Evolutionary conservation across 176 grass and related monocot species (phyloP).

Genomic region (Elymus sibiricus): DNA sequence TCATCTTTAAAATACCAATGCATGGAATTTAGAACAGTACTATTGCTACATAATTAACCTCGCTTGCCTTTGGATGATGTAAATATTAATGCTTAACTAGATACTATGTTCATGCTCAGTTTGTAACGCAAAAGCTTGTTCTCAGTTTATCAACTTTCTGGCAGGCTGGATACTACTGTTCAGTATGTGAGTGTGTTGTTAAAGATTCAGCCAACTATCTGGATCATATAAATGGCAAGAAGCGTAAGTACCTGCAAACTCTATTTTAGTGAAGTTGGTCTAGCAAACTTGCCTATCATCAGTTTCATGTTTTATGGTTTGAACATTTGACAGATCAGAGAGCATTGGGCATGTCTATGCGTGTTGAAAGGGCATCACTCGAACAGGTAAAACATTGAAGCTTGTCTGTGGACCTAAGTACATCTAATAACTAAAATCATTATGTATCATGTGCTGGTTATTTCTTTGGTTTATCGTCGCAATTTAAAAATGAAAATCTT

Average conservation of each 20-base stretch:
- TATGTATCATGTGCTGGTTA: not conserved
- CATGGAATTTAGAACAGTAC: not conserved
- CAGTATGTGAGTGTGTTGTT: constrained; percentile 93
- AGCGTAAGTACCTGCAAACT: constrained; percentile 60
- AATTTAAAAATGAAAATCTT: not conserved
- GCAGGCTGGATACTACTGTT: constrained; percentile 93
- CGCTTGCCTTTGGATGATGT: not conserved
- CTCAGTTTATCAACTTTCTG: constrained; percentile 15
- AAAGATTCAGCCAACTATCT: constrained; percentile 99
- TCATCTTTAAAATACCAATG: not conserved
- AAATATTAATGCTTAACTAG: not conserved
- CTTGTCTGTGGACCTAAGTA: not conserved
- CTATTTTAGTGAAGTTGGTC: constrained; percentile 8
- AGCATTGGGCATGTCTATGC: constrained; percentile 99
- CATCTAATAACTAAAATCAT: not conserved
- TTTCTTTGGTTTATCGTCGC: not conserved
- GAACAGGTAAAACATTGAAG: constrained; percentile 58
- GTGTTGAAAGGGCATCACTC: constrained; percentile 92
- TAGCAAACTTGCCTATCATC: constrained; percentile 5
- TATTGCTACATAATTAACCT: not conserved
- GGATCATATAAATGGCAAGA: constrained; percentile 99
- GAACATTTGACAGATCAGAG: constrained; percentile 75
- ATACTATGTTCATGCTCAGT: not conserved
- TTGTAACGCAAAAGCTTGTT: not conserved
- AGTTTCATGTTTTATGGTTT: constrained; percentile 30